Percentiles rank a stretch among this genome's conserved stretches.
phyloP scores from a whole-genome alignment of 31 red algal species.

The Odonthalia washingtoniensis region DNA sequence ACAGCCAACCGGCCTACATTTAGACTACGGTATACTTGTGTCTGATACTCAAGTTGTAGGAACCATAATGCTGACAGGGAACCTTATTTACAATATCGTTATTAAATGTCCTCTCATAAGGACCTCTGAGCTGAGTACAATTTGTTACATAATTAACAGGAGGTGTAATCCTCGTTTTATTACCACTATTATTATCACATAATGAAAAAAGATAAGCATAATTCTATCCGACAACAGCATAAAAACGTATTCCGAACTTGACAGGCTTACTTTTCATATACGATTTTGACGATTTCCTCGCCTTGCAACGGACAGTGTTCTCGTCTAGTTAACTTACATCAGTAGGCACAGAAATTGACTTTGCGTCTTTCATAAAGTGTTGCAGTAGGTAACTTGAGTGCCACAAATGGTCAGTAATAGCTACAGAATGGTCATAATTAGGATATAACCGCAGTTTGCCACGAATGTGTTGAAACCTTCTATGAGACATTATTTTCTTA shows the following conservation, averaged over 20 bases:
- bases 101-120: no score
- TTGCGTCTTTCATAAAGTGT: neutral
- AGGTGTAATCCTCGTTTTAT: neutral
- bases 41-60: neutral
- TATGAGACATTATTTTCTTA: no score
- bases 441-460: neutral
- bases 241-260: neutral
- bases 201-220: neutral
- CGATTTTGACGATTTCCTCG: neutral
- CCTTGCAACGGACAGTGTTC: conserved; percentile 5
- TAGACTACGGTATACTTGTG: neutral
- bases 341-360: neutral
- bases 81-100: neutral
- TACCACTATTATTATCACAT: neutral
- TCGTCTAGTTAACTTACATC: neutral
- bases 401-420: neutral
- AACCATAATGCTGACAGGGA: neutral
- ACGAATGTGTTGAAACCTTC: no score
- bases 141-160: neutral
- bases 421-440: neutral
- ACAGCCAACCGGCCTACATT: neutral
- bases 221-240: no score
- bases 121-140: neutral
- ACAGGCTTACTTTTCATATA: neutral
- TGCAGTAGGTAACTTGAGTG: neutral